These are phyloP conservation scores for Leucocoprinus sp. DNA, from an alignment of 768 basidiomycete genomes.

Conservation along the genomic window DNA sequence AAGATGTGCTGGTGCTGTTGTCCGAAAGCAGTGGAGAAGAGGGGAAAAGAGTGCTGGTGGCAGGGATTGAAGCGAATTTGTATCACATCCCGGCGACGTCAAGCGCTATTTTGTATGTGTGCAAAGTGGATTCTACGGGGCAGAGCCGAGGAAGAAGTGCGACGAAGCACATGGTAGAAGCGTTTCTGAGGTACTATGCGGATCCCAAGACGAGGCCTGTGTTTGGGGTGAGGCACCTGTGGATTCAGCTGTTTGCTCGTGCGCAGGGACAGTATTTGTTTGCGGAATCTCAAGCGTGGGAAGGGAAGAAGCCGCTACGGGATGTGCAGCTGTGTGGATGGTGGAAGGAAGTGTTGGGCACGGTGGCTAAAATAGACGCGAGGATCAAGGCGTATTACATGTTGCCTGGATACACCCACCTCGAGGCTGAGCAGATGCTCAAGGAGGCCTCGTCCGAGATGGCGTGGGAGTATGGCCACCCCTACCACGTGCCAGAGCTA, in stretches of 20 bases:
- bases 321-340: conserved; percentile 81
- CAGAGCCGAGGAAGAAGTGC: conserved; percentile 62
- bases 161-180: conserved; percentile 57
- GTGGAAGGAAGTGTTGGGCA: conserved; percentile 78
- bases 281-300: conserved; percentile 69
- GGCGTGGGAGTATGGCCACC: conserved; percentile 74
- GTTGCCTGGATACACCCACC: conserved; percentile 60
- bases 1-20: conserved; percentile 72
- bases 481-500: conserved; percentile 46
- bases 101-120: conserved; percentile 76
- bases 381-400: conserved; percentile 41
- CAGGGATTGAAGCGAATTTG: conserved; percentile 71
- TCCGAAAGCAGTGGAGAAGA: conserved; percentile 41
- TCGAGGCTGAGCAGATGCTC: conserved; percentile 58
- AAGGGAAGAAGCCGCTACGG: conserved; percentile 63
- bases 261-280: conserved; percentile 92
- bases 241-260: conserved; percentile 86
- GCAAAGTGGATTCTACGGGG: conserved; percentile 92
- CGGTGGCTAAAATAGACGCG: conserved; percentile 29
- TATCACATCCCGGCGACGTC: conserved; percentile 67
- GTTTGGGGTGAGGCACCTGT: conserved; percentile 41
- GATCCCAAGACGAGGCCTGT: conserved; percentile 57
- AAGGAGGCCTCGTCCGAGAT: conserved; percentile 25
- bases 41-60: conserved; percentile 53
- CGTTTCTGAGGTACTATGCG: conserved; percentile 58